Evolutionary conservation across 192 early-diverging fungal species (phyloP), one percentile per base, ranked within the genome.

Genomic region (Phlyctochytrium arcticum): DNA sequence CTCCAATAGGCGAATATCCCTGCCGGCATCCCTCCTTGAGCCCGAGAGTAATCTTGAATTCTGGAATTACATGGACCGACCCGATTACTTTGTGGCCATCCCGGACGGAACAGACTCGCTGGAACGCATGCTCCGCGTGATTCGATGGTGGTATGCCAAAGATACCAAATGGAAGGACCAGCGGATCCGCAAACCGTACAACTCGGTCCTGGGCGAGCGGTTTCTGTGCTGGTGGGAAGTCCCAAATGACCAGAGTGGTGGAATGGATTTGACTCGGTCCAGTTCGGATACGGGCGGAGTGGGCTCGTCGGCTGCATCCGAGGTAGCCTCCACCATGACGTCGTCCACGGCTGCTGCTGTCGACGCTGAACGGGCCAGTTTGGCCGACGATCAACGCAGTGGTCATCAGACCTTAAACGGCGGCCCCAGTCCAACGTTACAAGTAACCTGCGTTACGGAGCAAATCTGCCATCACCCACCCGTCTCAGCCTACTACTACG

Each of bases 381-480:
- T 53, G 19, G 50, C 9, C 15, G 50, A 53, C 29, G 50, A 30
- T 21, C 15, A 19, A 26, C 15, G 21, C 15, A n/a, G n/a, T n/a
- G n/a, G n/a, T n/a, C n/a, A n/a, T n/a, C n/a, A n/a, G n/a, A n/a
- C n/a, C n/a, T n/a, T n/a, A n/a, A n/a, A n/a, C n/a, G n/a, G n/a
- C n/a, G 42, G 42, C 2, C 15, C 42, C 1, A 3, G 3, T 17
- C 1, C 27, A 15, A 44, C 36, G 21, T 23, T 60, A 4, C 51
- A 35, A 34, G 61, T 62, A 2, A 51, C 61, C 17, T 62, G 61
- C 33, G 51, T 96, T 7, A 82, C 90, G 17, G 95, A 98, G 75
- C 95, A 98, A 72, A 88, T 94, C 8, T 90, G 90, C 34, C 95
- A 98, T 75, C 92, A 96, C 67, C 95, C 95, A 48, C 93, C 95